Evolutionary conservation across 805 yeast genomes (phyloP), one percentile per base, ranked within the genome.

Genomic region (Saturnispora ahearnii): DNA sequence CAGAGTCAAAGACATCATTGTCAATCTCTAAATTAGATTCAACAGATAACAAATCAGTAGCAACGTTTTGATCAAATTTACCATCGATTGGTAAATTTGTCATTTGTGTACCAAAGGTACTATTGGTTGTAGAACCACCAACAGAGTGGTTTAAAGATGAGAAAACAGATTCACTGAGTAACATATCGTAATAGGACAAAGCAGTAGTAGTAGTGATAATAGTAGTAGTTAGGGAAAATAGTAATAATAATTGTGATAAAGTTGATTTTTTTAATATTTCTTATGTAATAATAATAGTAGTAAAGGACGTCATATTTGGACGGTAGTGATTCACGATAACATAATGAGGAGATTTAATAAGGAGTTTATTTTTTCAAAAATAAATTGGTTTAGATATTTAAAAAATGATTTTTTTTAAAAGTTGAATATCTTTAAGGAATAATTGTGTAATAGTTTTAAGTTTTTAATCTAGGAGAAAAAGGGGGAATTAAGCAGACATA

Each of bases 1-100:
- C 77, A 12, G 81, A 74, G 46, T 76, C 77, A 56, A 78, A 61
- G 30, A 77, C 73, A 45, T 74, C 70, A 12, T 77, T 66, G 59
- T 77, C 79, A 58, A 82, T 69, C 55, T 76, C 73, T 53, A 77
- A 63, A 10, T 83, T 81, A 47, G 82, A 69, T 34, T 41, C 30
- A 12, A 24, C 42, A 38, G 42, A 18, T 12, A 36, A 18, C 40
- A 29, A 29, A n/a, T 28, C 32, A 29, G 21, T 28, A 22, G 13
- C 18, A 26, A 28, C 32, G 24, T 22, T 10, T 12, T 57, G 38
- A 31, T 37, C 32, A 10, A 41, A 44, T 21, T 41, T 47, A n/a
- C 26, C 26, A 28, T 43, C 44, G 15, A 30, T 21, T n/a, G 26
- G 41, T 40, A 29, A 34, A 28, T 9, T 28, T 12, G 28, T 36